A percentile compares a stretch with the other conserved stretches of the same genome.
phyloP scores from a whole-genome alignment of 2,329 filamentous ascomycete genomes.

The Claviceps paspali region DNA sequence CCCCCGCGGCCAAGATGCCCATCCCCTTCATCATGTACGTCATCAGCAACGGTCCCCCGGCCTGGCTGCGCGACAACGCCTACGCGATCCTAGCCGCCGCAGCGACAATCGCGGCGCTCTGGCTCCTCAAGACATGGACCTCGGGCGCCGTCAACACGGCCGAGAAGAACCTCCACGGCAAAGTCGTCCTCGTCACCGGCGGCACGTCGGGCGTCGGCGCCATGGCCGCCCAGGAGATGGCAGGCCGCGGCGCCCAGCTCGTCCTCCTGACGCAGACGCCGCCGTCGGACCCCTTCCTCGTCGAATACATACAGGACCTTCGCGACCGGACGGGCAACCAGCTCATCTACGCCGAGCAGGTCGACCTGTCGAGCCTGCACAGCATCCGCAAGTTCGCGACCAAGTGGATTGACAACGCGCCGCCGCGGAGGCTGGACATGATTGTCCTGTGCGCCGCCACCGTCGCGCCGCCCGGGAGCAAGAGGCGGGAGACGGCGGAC shows the following conservation, averaged over 20 bases:
- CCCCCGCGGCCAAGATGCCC: slow-evolving; percentile 26
- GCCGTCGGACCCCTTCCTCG: slow-evolving; percentile 71
- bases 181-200: slow-evolving; percentile 85
- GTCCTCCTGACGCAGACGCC: slow-evolving; percentile 75
- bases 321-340: slow-evolving; percentile 63
- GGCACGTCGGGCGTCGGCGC: slow-evolving; percentile 90
- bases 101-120: slow-evolving; percentile 22
- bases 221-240: slow-evolving; percentile 57
- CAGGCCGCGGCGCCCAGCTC: slow-evolving; percentile 72
- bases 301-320: slow-evolving; percentile 84
- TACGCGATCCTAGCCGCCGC: slow-evolving; percentile 26
- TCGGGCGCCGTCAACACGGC: slow-evolving; percentile 58
- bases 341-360: slow-evolving; percentile 88
- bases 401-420: slow-evolving; percentile 93
- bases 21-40: slow-evolving; percentile 34
- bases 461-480: slow-evolving; percentile 51
- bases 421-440: slow-evolving; percentile 79
- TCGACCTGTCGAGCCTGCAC: slow-evolving; percentile 76
- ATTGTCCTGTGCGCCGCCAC: slow-evolving; percentile 75
- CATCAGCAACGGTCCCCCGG: slow-evolving; percentile 32
- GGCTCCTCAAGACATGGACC: slow-evolving; percentile 55
- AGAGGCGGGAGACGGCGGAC: slow-evolving; percentile 50
- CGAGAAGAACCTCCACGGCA: slow-evolving; percentile 80
- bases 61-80: slow-evolving; percentile 29
- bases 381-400: slow-evolving; percentile 88